phyloP scores from a whole-genome alignment of 768 basidiomycete genomes.

The Hypholoma sublateritium region DNA sequence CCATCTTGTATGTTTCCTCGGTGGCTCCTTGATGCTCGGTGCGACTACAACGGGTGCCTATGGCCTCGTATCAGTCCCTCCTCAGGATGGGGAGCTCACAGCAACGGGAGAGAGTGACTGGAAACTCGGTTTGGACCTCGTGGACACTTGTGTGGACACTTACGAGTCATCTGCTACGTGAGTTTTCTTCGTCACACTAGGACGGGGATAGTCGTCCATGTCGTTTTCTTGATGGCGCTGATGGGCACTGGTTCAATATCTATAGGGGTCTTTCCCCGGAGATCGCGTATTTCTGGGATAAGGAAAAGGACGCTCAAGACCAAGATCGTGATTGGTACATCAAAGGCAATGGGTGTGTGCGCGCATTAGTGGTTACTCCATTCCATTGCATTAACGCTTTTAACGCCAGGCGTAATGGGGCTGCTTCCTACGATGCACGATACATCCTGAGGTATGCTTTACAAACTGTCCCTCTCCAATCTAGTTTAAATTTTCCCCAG shows the following conservation, averaged over 20 bases:
- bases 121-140: constrained; percentile 75
- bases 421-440: constrained; percentile 74
- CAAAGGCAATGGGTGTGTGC: constrained; percentile 52
- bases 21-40: constrained; percentile 88
- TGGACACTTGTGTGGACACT: constrained; percentile 86
- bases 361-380: neutral
- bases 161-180: constrained; percentile 76
- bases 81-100: constrained; percentile 56
- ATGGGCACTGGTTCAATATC: neutral
- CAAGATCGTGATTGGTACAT: constrained; percentile 81
- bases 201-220: constrained; percentile 18
- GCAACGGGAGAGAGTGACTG: constrained; percentile 72
- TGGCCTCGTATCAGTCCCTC: constrained; percentile 64
- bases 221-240: neutral
- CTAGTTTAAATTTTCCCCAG: constrained; percentile 30
- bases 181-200: constrained; percentile 23
- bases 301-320: constrained; percentile 43
- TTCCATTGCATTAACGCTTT: neutral
- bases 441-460: constrained; percentile 78
- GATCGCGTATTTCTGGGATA: constrained; percentile 79
- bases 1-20: constrained; percentile 94
- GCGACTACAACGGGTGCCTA: constrained; percentile 59
- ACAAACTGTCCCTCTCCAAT: neutral
- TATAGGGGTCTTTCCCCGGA: constrained; percentile 82
- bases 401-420: neutral